Evolutionary conservation across 208 protist species (phyloP).

Genomic region (Wallacemonas sp.): DNA sequence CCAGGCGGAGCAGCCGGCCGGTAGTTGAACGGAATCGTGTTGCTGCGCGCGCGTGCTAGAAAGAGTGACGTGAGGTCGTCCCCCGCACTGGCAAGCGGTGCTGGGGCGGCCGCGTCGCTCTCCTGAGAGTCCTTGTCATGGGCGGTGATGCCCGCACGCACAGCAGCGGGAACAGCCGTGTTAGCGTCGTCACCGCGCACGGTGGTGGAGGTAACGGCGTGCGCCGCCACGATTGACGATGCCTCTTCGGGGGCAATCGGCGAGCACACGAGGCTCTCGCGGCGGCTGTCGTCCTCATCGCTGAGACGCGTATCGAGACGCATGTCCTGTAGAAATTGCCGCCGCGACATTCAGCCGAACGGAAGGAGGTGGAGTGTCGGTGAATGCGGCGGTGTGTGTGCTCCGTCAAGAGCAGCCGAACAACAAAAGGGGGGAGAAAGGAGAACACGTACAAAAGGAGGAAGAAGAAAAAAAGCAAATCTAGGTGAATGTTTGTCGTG

Average conservation of each 20-base stretch:
- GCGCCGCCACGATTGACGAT: not conserved
- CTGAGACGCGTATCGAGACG: slow-evolving; percentile 21
- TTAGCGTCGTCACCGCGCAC: not conserved
- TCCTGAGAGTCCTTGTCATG: not conserved
- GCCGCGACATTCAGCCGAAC: slow-evolving; percentile 9
- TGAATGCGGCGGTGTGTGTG: not conserved
- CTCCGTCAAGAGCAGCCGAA: too few relatives aligned
- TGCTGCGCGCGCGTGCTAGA: slow-evolving; percentile 7
- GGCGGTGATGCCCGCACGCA: too few relatives aligned
- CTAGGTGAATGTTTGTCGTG: not conserved
- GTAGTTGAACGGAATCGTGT: slow-evolving; percentile 13
- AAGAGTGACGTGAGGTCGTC: not conserved
- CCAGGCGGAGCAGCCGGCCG: too few relatives aligned
- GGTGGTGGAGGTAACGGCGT: not conserved
- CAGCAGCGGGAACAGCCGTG: too few relatives aligned
- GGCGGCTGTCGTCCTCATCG: slow-evolving; percentile 2
- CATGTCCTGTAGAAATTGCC: slow-evolving; percentile 24
- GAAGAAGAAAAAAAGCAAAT: slow-evolving; percentile 10
- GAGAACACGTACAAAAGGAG: not conserved
- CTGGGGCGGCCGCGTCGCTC: not conserved
- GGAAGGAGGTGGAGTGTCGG: not conserved
- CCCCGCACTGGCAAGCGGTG: not conserved
- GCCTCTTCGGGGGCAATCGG: not conserved
- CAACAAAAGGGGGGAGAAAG: not conserved
- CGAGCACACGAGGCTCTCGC: not conserved